These are phyloP conservation scores for Mytilinidion resinicola DNA, from an alignment of 495 filamentous ascomycete genomes.

Conservation along the genomic window DNA sequence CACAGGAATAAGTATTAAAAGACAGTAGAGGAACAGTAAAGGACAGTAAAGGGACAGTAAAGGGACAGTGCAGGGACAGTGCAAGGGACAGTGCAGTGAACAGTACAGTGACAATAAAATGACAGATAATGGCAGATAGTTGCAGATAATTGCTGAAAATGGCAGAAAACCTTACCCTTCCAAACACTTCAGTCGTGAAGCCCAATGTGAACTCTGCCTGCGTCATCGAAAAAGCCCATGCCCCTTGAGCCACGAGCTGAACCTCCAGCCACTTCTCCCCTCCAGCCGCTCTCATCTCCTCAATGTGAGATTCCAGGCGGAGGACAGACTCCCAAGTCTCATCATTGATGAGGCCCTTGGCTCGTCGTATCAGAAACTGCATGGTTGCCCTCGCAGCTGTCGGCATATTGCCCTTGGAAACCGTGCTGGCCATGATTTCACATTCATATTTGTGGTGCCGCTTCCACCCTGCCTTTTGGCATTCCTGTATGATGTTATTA, in stretches of 20 bases:
- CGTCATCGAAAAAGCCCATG: conserved; percentile 46
- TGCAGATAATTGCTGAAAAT: not conserved
- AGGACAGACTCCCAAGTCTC: conserved; percentile 10
- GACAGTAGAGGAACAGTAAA: not conserved
- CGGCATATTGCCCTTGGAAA: conserved; percentile 3
- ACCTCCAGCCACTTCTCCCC: conserved; percentile 42
- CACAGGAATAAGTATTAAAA: not conserved
- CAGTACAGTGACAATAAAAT: too few species aligned
- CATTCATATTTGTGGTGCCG: conserved; percentile 44
- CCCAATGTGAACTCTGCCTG: conserved; percentile 13
- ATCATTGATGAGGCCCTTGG: conserved; percentile 17
- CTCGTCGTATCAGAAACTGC: conserved; percentile 14
- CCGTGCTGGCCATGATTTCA: not conserved
- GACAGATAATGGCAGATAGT: not conserved
- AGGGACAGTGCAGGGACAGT: not conserved
- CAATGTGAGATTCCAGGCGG: conserved; percentile 14
- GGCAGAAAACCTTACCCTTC: conserved; percentile 7
- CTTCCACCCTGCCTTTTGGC: conserved; percentile 58
- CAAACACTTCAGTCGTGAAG: conserved; percentile 8
- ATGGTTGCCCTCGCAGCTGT: conserved; percentile 20
- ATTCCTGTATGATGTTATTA: conserved; percentile 39
- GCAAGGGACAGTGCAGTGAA: too few species aligned
- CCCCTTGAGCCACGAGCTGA: conserved; percentile 47
- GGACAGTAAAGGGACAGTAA: too few species aligned
- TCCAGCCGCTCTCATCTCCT: conserved; percentile 18